A percentile compares a stretch with the other conserved stretches of the same genome.
These are phyloP conservation scores for Sclerotinia borealis DNA, from an alignment of 2,329 filamentous ascomycete species.

Conservation along the genomic window DNA sequence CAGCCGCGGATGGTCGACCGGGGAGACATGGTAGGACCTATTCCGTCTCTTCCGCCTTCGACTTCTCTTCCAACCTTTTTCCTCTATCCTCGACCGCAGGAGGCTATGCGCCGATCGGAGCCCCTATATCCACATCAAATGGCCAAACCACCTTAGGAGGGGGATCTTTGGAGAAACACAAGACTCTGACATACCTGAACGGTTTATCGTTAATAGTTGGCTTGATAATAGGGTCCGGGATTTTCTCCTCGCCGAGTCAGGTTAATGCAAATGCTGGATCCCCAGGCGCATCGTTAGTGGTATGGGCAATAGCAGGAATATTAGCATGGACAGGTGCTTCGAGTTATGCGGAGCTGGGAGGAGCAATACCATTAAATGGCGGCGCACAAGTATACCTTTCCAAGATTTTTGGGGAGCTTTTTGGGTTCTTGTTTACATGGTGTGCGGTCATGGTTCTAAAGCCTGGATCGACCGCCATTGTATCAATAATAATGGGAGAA, in stretches of 20 bases:
- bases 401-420: conserved; percentile 92
- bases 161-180: conserved; percentile 86
- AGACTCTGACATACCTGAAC: conserved; percentile 91
- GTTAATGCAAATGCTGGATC: conserved; percentile 90
- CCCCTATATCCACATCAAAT: conserved; percentile 56
- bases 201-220: conserved; percentile 87
- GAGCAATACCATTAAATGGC: conserved; percentile 91
- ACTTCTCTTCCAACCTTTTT: conserved; percentile 90
- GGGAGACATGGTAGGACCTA: conserved; percentile 61
- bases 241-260: conserved; percentile 90
- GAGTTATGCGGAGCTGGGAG: conserved; percentile 91
- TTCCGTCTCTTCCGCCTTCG: conserved; percentile 88
- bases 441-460: conserved; percentile 90
- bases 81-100: conserved; percentile 78
- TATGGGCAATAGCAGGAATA: conserved; percentile 87
- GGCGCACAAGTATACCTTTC: conserved; percentile 89
- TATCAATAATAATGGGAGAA: conserved; percentile 96
- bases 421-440: conserved; percentile 95
- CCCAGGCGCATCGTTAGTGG: conserved; percentile 80
- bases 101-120: conserved; percentile 81
- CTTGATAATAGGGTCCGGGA: conserved; percentile 90
- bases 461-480: conserved; percentile 87
- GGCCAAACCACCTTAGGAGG: conserved; percentile 55
- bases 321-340: conserved; percentile 94
- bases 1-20: conserved; percentile 36